These are phyloP conservation scores for Platismatia glauca DNA, from an alignment of 495 filamentous ascomycete genomes.

Conservation along the genomic window DNA sequence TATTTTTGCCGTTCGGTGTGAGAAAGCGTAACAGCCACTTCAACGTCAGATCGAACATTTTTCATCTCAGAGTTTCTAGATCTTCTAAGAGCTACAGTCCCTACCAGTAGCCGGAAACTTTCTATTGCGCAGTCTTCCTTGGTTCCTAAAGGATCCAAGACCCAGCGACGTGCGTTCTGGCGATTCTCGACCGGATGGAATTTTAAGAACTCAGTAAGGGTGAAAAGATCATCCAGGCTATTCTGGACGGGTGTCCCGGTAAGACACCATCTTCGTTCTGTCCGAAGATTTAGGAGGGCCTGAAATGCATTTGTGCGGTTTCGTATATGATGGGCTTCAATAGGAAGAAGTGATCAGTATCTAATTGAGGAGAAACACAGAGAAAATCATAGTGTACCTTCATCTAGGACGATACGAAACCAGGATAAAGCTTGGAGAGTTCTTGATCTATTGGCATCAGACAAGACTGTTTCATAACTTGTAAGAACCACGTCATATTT, in stretches of 20 bases:
- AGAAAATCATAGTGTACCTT: constrained; percentile 27
- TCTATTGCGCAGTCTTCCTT: constrained; percentile 22
- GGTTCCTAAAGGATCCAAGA: constrained; percentile 24
- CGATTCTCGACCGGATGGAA: constrained; percentile 31
- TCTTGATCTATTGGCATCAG: constrained; percentile 20
- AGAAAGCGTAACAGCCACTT: constrained; percentile 2
- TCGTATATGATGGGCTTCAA: constrained; percentile 32
- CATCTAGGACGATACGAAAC: constrained; percentile 38
- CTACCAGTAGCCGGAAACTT: constrained; percentile 31
- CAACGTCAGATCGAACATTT: neutral
- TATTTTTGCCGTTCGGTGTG: constrained; percentile 8
- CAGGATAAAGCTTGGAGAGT: constrained; percentile 30
- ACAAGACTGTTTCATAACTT: constrained; percentile 34
- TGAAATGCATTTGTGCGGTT: constrained; percentile 28
- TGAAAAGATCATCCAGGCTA: constrained; percentile 39
- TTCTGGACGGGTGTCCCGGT: constrained; percentile 46
- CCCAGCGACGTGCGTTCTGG: constrained; percentile 26
- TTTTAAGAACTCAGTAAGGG: constrained; percentile 40
- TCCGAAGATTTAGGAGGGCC: constrained; percentile 26
- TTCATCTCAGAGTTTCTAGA: constrained; percentile 19
- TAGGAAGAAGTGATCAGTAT: neutral
- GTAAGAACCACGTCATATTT: constrained; percentile 34
- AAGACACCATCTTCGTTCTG: constrained; percentile 37
- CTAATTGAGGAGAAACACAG: neutral
- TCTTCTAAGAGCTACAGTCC: constrained; percentile 33